Evolutionary conservation across 306 rosid species (phyloP).

Genomic region (Gynostemma pentaphyllum): DNA sequence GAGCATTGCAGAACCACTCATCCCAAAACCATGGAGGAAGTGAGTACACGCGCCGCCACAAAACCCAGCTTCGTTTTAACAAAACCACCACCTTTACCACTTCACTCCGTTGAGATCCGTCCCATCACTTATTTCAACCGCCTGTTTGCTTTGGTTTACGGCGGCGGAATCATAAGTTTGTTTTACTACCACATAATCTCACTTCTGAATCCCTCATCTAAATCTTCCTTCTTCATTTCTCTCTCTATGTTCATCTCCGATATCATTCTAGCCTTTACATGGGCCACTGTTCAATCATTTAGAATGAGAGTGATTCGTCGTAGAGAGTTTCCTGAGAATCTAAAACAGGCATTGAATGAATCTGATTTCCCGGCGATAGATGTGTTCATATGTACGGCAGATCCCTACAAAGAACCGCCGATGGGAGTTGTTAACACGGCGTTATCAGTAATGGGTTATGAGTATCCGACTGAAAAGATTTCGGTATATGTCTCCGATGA

Average conservation of each 20-base stretch:
- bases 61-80: too few species aligned
- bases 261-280: too few species aligned
- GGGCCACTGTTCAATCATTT: too few species aligned
- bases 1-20: too few species aligned
- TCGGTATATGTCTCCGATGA: too few species aligned
- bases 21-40: background rate
- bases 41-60: slow-evolving; percentile 4
- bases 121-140: slow-evolving; percentile 14
- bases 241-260: slow-evolving; percentile 22
- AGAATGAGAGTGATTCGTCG: too few species aligned
- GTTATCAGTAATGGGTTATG: slow-evolving; percentile 27
- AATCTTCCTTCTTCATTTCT: slow-evolving; percentile 13
- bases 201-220: background rate
- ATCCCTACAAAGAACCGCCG: slow-evolving; percentile 37
- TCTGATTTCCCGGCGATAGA: too few species aligned
- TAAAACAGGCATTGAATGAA: too few species aligned
- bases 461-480: slow-evolving; percentile 24
- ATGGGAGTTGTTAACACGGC: too few species aligned
- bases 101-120: slow-evolving; percentile 12
- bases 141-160: slow-evolving; percentile 9
- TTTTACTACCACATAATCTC: slow-evolving; percentile 14
- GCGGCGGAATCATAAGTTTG: slow-evolving; percentile 13
- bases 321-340: too few species aligned
- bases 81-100: too few species aligned
- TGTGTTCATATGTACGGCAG: slow-evolving; percentile 34